Evolutionary conservation across 441 rosid species (phyloP), one percentile per base, ranked within the genome.

Genomic region (Bruguiera hainesii): DNA sequence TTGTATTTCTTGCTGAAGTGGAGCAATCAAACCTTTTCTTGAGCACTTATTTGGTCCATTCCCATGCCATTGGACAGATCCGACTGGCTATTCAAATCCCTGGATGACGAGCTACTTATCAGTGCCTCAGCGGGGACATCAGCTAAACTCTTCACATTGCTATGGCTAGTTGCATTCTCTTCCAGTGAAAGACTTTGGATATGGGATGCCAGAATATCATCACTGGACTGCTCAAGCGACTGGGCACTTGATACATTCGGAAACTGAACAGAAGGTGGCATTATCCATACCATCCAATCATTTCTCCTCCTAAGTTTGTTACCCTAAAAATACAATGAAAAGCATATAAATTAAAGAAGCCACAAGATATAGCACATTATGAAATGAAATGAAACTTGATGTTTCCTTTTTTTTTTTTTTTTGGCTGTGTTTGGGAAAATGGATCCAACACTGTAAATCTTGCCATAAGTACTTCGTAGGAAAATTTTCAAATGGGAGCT

Each of bases 281-380:
- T 71, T 62, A 85, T 56, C 94, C 93, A 92, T 20, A 60, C 70
- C 78, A 53, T 67, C 98, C 98, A 88, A 28, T 82, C 85, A 30
- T 73, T 58, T 29, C 85, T 82, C 79, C 74, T 87, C 81, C 98
- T 88, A 57, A 89, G 76, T 64, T 75, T 72, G 59, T 92, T 91
- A 39, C 89, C 95, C 98, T 89, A 64, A 25, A 63, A 70, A 26
- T 42, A 65, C 56, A 65, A 58, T 25, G 58, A 8, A 7, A 21
- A 71, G 20, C 0, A 13, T 29, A 64, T 55, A 48, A 52, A 51
- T 23, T 50, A 69, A 18, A 28, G 23, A 68, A 61, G 35, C 29
- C 42, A 56, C n/a, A 63, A 42, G 16, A 30, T 18, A 1, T 9
- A 30, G 13, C 35, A 19, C 25, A 73, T 13, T 11, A 65, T 20